Evolutionary conservation across 2,329 filamentous ascomycete genomes (phyloP).

Genomic region (Xylaria sp.): DNA sequence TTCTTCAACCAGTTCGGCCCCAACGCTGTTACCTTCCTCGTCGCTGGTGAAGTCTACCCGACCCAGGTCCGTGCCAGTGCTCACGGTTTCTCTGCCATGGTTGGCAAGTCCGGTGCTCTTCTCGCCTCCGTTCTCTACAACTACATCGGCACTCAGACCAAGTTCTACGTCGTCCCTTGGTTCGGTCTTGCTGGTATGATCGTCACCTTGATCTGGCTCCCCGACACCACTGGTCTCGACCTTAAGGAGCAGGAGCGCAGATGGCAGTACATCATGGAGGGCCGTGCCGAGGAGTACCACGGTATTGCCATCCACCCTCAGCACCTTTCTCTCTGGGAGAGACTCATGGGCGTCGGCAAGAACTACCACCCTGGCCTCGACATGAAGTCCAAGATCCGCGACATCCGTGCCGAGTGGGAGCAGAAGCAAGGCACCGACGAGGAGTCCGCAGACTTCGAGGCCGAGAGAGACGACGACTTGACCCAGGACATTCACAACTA

Average conservation of each 20-base stretch:
- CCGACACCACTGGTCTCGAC: slow-evolving; percentile 94
- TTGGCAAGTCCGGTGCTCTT: slow-evolving; percentile 84
- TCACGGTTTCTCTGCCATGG: slow-evolving; percentile 89
- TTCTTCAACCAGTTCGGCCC: slow-evolving; percentile 99
- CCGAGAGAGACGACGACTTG: slow-evolving; percentile 47
- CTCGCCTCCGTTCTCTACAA: slow-evolving; percentile 86
- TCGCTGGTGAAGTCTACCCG: slow-evolving; percentile 93
- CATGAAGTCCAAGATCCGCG: slow-evolving; percentile 76
- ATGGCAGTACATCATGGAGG: slow-evolving; percentile 79
- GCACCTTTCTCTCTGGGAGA: slow-evolving; percentile 86
- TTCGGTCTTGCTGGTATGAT: slow-evolving; percentile 80
- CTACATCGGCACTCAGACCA: slow-evolving; percentile 79
- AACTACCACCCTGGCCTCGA: slow-evolving; percentile 77
- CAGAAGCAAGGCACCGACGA: slow-evolving; percentile 46
- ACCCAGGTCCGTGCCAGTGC: slow-evolving; percentile 89
- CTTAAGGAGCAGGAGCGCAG: slow-evolving; percentile 95
- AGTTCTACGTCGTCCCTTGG: slow-evolving; percentile 93
- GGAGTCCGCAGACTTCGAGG: slow-evolving; percentile 32
- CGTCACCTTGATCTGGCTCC: slow-evolving; percentile 78
- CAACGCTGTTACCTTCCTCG: slow-evolving; percentile 93
- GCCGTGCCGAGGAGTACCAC: slow-evolving; percentile 77
- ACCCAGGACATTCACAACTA: slow-evolving; percentile 51
- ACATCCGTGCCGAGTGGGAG: slow-evolving; percentile 66
- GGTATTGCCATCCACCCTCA: slow-evolving; percentile 86
- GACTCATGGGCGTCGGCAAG: slow-evolving; percentile 70